phyloP scores from a whole-genome alignment of 805 yeast species.

The Candida takata region DNA sequence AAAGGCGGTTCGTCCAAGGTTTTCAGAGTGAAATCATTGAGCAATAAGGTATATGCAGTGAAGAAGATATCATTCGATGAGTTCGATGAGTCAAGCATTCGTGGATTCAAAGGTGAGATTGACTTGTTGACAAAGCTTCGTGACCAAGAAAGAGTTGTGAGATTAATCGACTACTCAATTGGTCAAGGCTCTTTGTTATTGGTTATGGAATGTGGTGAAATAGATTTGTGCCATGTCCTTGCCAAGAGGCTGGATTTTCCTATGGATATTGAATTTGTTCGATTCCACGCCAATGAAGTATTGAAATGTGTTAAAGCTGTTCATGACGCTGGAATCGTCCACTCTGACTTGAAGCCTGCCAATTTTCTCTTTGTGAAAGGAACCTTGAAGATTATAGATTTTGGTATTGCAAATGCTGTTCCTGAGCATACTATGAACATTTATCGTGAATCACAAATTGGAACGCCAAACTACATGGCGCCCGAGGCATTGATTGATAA shows the following conservation, averaged over 20 bases:
- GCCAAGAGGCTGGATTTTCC: constrained; percentile 43
- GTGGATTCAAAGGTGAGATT: constrained; percentile 87
- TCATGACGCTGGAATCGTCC: constrained; percentile 82
- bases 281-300: constrained; percentile 73
- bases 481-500: constrained; percentile 85
- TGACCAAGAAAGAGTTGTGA: constrained; percentile 66
- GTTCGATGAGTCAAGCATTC: constrained; percentile 65
- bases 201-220: constrained; percentile 94
- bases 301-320: constrained; percentile 79
- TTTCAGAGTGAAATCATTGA: constrained; percentile 60
- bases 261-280: constrained; percentile 67
- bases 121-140: constrained; percentile 57
- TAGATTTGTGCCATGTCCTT: constrained; percentile 79
- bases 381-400: constrained; percentile 79
- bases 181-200: constrained; percentile 55
- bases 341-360: constrained; percentile 69
- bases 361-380: constrained; percentile 80
- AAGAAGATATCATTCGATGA: constrained; percentile 78
- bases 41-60: constrained; percentile 63
- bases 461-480: constrained; percentile 97
- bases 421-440: constrained; percentile 89
- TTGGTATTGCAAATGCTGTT: constrained; percentile 92
- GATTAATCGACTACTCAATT: constrained; percentile 67
- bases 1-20: constrained; percentile 93
- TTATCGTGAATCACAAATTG: constrained; percentile 84